phyloP scores from a whole-genome alignment of 2,329 filamentous ascomycete genomes.

The Exophiala spinifera region DNA sequence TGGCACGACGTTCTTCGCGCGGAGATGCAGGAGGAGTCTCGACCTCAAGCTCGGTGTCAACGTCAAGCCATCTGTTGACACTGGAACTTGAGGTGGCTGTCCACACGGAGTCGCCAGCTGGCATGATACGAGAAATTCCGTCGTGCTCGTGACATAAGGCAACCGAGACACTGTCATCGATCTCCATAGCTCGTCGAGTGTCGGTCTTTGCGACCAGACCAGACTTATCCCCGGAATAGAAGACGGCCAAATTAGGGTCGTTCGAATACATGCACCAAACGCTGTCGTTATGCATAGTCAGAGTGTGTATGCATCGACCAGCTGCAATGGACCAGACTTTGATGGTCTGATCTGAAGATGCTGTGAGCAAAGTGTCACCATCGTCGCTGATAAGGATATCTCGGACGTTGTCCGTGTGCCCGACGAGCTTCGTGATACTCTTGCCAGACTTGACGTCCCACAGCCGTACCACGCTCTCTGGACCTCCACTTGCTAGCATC shows the following conservation, averaged over 20 bases:
- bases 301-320: constrained; percentile 92
- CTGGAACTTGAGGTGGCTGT: constrained; percentile 86
- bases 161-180: constrained; percentile 85
- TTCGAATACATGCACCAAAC: constrained; percentile 95
- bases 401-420: constrained; percentile 91
- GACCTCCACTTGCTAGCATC: constrained; percentile 86
- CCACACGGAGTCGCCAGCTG: constrained; percentile 76
- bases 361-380: constrained; percentile 88
- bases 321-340: constrained; percentile 97
- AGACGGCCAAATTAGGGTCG: constrained; percentile 77
- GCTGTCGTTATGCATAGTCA: constrained; percentile 98
- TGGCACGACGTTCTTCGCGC: constrained; percentile 52
- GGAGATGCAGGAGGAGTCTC: constrained; percentile 54
- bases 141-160: constrained; percentile 92
- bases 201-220: constrained; percentile 97
- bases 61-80: constrained; percentile 85
- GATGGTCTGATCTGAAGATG: constrained; percentile 92
- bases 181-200: constrained; percentile 68
- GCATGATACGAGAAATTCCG: constrained; percentile 57
- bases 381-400: constrained; percentile 85
- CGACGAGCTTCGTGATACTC: constrained; percentile 91
- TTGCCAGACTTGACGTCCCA: constrained; percentile 90
- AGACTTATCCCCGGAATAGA: constrained; percentile 91
- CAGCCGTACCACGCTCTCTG: constrained; percentile 85
- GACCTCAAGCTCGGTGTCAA: constrained; percentile 73